Percentiles rank a stretch among this genome's conserved stretches.
phyloP scores from a whole-genome alignment of 139 green algal genomes.

The Picochlorum sp. region DNA sequence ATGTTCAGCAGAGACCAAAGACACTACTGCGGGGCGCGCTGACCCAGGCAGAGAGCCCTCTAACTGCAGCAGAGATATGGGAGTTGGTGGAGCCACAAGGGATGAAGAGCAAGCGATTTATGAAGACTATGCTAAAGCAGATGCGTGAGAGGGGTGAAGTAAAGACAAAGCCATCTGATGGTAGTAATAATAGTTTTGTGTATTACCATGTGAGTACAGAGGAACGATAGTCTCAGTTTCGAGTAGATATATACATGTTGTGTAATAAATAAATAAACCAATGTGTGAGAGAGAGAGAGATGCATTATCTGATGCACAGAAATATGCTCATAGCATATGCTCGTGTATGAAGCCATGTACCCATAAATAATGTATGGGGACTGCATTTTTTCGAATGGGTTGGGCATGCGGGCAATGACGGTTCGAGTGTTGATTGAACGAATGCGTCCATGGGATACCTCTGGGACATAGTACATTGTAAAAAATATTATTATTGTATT shows the following conservation, averaged over 20 bases:
- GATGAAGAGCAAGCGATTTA: slow-evolving; percentile 27
- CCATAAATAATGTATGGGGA: too few relatives aligned
- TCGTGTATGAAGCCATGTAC: too few relatives aligned
- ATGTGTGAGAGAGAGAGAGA: too few relatives aligned
- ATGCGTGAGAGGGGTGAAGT: slow-evolving; percentile 1
- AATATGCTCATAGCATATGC: too few relatives aligned
- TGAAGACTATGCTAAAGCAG: slow-evolving; percentile 27
- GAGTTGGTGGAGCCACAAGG: slow-evolving; percentile 12
- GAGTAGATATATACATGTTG: background rate
- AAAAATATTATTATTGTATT: too few relatives aligned
- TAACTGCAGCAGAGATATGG: slow-evolving; percentile 18
- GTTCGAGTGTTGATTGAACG: too few relatives aligned
- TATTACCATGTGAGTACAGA: background rate
- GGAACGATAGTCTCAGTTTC: background rate
- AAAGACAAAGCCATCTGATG: slow-evolving; percentile 1
- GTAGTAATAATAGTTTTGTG: background rate
- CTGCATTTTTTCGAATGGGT: too few relatives aligned
- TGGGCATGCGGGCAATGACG: too few relatives aligned
- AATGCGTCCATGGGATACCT: too few relatives aligned
- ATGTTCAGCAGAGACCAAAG: background rate
- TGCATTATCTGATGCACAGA: too few relatives aligned
- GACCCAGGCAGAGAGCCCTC: background rate
- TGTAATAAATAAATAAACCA: too few relatives aligned
- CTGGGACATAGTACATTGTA: too few relatives aligned
- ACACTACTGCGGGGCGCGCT: background rate